Conservation (phyloP, 805 yeast genomes). For the Candida sakaeoensis region DNA sequence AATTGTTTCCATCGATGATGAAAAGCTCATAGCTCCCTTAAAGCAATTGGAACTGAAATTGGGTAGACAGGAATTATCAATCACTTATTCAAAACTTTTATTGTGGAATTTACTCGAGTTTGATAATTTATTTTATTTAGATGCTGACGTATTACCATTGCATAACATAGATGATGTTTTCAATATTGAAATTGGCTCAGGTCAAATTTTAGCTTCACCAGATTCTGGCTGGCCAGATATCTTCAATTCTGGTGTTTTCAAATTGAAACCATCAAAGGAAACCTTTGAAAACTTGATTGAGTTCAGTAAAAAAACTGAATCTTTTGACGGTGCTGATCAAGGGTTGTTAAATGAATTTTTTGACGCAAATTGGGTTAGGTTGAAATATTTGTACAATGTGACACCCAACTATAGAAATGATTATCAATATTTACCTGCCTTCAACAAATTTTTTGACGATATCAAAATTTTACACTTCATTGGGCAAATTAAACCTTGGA, state of each 20-base stretch:
- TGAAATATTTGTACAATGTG: conserved; percentile 34
- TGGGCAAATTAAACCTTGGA: conserved; percentile 34
- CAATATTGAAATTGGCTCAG: conserved; percentile 6
- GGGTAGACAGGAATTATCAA: conserved; percentile 24
- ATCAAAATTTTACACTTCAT: conserved; percentile 31
- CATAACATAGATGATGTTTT: conserved; percentile 20
- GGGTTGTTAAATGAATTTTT: conserved; percentile 34
- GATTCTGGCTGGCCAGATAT: conserved; percentile 33
- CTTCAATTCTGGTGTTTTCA: conserved; percentile 27
- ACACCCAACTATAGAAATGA: conserved; percentile 27
- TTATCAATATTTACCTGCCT: conserved; percentile 33
- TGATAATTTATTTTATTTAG: conserved; percentile 23
- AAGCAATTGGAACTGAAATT: conserved; percentile 19
- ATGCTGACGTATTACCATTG: conserved; percentile 26
- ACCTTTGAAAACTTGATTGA: conserved; percentile 17
- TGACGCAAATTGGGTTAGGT: conserved; percentile 23
- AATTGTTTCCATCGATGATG: conserved; percentile 20
- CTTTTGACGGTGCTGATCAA: conserved; percentile 39
- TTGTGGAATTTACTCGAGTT: conserved; percentile 22
- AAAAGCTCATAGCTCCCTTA: conserved; percentile 16
- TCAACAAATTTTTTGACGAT: conserved; percentile 23
- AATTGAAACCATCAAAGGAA: conserved; percentile 18
- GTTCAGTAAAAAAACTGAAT: conserved; percentile 11
- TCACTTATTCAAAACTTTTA: conserved; percentile 24
- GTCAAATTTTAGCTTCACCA: conserved; percentile 22